A percentile compares a stretch with the other conserved stretches of the same genome.
These are phyloP conservation scores for Cutaneotrichosporon cavernicola DNA, from an alignment of 1,284 basidiomycete species.

Conservation along the genomic window DNA sequence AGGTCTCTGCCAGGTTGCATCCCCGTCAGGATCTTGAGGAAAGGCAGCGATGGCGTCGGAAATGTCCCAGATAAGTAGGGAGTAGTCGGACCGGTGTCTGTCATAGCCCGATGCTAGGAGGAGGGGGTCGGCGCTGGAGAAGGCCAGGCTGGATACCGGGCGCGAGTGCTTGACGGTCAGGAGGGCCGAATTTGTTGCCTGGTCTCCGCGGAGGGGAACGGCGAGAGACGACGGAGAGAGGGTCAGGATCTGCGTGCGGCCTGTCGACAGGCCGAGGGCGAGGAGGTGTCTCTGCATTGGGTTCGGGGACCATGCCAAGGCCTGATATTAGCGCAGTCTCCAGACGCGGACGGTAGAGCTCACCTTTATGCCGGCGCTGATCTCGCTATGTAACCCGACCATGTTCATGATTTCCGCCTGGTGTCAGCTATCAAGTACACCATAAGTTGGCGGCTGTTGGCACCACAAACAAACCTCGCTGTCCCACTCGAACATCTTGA, in stretches of 20 bases:
- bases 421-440: constrained; percentile 10
- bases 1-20: constrained; percentile 14
- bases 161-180: constrained; percentile 46
- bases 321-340: constrained; percentile 23
- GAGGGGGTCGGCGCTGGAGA: constrained; percentile 43
- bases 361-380: constrained; percentile 37
- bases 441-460: too few species aligned
- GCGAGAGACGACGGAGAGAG: constrained; percentile 42
- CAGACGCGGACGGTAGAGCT: background rate
- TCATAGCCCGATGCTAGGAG: constrained; percentile 49
- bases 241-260: constrained; percentile 38
- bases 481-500: constrained; percentile 49
- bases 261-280: constrained; percentile 41
- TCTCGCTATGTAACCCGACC: constrained; percentile 46
- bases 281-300: constrained; percentile 41
- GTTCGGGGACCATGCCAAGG: constrained; percentile 46
- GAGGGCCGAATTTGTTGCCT: constrained; percentile 27
- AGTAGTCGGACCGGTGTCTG: constrained; percentile 49
- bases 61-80: constrained; percentile 51
- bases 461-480: constrained; percentile 31
- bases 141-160: constrained; percentile 44
- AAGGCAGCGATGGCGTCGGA: constrained; percentile 34
- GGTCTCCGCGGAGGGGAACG: constrained; percentile 21
- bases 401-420: constrained; percentile 42
- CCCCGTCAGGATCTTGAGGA: constrained; percentile 23